Evolutionary conservation across 345 rosid species (phyloP).

Genomic region (Sapria himalayana): DNA sequence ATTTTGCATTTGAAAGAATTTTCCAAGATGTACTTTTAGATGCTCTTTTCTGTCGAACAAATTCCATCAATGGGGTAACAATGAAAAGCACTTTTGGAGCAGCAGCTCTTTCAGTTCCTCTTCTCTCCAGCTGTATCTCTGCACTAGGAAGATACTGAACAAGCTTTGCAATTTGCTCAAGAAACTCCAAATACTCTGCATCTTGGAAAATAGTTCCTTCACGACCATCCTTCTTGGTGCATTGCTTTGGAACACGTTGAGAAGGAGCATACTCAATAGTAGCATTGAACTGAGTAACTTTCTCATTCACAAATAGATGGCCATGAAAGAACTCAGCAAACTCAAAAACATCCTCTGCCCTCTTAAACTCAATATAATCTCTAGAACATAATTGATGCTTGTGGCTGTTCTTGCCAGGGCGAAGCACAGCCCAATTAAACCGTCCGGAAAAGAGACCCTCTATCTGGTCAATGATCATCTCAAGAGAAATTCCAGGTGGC

Average conservation of each 20-base stretch:
- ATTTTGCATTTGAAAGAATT: not conserved
- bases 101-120: conserved; percentile 44
- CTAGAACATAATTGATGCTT: conserved; percentile 34
- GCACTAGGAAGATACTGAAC: conserved; percentile 46
- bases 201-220: conserved; percentile 49
- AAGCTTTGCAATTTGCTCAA: conserved; percentile 41
- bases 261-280: conserved; percentile 59
- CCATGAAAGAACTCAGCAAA: conserved; percentile 51
- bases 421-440: conserved; percentile 44
- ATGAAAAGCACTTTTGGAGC: conserved; percentile 24
- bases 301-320: conserved; percentile 54
- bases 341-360: conserved; percentile 40
- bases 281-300: conserved; percentile 50
- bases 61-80: conserved; percentile 68
- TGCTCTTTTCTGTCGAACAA: conserved; percentile 57
- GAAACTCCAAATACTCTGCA: conserved; percentile 52
- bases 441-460: conserved; percentile 30
- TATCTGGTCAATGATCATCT: conserved; percentile 31
- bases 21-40: conserved; percentile 11
- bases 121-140: conserved; percentile 43
- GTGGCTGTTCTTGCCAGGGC: conserved; percentile 40
- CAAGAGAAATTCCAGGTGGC: conserved; percentile 39
- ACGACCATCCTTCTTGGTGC: conserved; percentile 31
- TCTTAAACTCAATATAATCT: conserved; percentile 40
- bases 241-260: conserved; percentile 34